phyloP scores from a whole-genome alignment of 140 eudicot species.

The Anethum foeniculum region DNA sequence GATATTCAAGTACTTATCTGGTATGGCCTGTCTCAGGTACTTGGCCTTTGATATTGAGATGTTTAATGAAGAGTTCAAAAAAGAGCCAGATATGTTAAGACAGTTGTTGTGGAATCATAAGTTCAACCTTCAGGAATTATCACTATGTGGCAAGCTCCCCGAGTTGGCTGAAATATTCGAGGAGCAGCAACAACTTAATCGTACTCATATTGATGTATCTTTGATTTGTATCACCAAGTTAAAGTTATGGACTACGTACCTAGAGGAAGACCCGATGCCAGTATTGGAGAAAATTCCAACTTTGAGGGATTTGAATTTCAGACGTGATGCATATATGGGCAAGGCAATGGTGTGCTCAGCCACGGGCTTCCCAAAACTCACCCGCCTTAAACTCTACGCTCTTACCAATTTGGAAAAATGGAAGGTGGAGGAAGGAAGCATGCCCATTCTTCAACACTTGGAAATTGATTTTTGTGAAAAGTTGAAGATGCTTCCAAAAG shows the following conservation, averaged over 20 bases:
- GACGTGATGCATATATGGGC: neutral
- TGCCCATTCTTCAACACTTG: neutral
- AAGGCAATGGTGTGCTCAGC: neutral
- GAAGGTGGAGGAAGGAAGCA: neutral
- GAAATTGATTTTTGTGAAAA: fast-evolving
- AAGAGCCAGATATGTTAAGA: neutral
- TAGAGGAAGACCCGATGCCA: neutral
- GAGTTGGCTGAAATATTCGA: neutral
- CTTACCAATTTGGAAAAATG: neutral
- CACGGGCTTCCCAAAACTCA: neutral
- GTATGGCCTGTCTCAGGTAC: neutral
- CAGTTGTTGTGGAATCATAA: neutral
- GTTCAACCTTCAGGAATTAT: neutral
- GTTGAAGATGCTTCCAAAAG: neutral
- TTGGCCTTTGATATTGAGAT: neutral
- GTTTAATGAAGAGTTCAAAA: neutral
- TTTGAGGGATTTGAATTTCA: neutral
- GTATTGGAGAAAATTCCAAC: neutral
- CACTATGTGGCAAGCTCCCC: neutral
- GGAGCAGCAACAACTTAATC: neutral
- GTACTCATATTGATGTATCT: neutral
- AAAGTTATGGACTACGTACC: fast-evolving
- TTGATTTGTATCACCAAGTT: neutral
- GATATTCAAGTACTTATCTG: neutral
- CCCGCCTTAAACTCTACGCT: neutral